These are phyloP conservation scores for Quercus lobata DNA, from an alignment of 331 rosid genomes.

Conservation along the genomic window DNA sequence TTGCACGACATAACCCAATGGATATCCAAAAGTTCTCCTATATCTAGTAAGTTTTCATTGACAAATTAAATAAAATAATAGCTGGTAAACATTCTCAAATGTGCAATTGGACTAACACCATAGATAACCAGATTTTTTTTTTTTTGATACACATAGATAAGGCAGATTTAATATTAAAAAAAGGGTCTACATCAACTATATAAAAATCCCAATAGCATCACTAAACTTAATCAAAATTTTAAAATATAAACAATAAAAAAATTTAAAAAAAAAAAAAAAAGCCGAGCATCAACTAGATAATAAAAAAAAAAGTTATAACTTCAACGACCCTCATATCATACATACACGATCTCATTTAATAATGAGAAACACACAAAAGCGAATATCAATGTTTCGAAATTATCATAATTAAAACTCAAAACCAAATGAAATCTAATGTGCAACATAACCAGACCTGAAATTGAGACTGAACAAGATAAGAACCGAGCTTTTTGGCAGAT, in stretches of 20 bases:
- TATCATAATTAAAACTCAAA: too few species aligned
- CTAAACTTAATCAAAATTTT: not conserved
- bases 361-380: not conserved
- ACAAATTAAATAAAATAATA: not conserved
- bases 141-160: too few species aligned
- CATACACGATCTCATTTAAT: not conserved
- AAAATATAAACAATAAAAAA: too few species aligned
- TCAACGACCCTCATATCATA: not conserved
- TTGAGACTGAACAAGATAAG: constrained; percentile 82
- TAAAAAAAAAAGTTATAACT: not conserved
- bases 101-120: not conserved
- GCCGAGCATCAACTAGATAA: not conserved
- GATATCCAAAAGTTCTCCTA: not conserved
- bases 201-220: not conserved
- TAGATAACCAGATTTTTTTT: not conserved
- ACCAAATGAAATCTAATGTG: too few species aligned
- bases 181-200: not conserved
- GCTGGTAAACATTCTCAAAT: not conserved
- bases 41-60: not conserved
- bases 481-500: constrained; percentile 66
- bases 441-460: constrained; percentile 55
- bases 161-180: not conserved
- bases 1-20: not conserved
- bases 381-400: too few species aligned
- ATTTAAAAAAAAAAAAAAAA: not conserved